A percentile compares a stretch with the other conserved stretches of the same genome.
phyloP scores from a whole-genome alignment of 495 filamentous ascomycete genomes.

The Usnea hakonensis region DNA sequence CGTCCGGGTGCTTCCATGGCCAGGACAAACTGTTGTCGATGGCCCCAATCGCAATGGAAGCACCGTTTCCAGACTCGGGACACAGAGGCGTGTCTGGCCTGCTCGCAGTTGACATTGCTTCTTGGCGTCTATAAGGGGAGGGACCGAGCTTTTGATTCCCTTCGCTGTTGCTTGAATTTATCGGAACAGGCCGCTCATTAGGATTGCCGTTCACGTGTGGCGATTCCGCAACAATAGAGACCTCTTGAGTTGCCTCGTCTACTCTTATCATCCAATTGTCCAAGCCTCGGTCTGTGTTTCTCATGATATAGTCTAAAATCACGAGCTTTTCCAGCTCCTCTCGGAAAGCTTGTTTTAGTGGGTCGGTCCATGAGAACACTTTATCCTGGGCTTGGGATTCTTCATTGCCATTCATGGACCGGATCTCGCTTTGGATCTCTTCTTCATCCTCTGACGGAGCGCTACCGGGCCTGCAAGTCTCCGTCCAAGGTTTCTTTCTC shows the following conservation, averaged over 20 bases:
- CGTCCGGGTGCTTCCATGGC: conserved; percentile 99
- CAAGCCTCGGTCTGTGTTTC: conserved; percentile 91
- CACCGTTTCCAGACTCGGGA: conserved; percentile 40
- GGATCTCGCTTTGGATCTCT: conserved; percentile 44
- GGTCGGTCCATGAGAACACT: conserved; percentile 78
- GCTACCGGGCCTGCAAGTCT: conserved; percentile 71
- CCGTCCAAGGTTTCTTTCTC: conserved; percentile 72
- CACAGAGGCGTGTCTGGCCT: conserved; percentile 50
- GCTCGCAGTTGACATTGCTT: conserved; percentile 73
- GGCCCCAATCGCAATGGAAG: conserved; percentile 72
- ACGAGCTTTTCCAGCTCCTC: conserved; percentile 97
- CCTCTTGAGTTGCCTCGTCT: conserved; percentile 72
- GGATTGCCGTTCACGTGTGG: conserved; percentile 52
- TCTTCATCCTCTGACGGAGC: conserved; percentile 64
- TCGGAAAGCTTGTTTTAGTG: conserved; percentile 81
- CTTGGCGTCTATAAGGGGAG: conserved; percentile 67
- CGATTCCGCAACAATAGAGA: conserved; percentile 78
- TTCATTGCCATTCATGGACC: conserved; percentile 41
- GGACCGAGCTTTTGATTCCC: conserved; percentile 35
- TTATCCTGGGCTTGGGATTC: conserved; percentile 37
- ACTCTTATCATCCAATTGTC: conserved; percentile 99
- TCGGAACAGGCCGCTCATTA: conserved; percentile 48
- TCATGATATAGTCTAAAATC: conserved; percentile 98
- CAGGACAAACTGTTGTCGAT: conserved; percentile 98
- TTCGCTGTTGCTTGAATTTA: conserved; percentile 34